Conservation (phyloP, 306 rosid genomes). For the Malus orientalis region DNA sequence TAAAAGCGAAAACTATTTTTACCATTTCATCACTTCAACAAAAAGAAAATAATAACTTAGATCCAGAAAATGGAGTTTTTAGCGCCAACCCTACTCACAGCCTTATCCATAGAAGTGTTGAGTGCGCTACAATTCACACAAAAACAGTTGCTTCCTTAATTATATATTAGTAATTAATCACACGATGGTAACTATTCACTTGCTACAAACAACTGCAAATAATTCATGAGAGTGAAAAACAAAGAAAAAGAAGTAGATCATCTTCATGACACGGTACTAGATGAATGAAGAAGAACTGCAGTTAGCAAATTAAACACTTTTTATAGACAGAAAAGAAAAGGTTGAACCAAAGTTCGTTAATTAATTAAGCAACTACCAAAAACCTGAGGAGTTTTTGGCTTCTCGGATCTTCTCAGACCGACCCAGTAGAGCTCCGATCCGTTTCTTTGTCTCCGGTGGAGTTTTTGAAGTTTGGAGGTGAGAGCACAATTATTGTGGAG, state of each 20-base stretch:
- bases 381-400: neutral
- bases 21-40: neutral
- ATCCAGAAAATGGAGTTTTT: neutral
- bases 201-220: neutral
- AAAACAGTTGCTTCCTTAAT: neutral
- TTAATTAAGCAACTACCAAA: neutral
- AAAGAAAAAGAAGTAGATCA: neutral
- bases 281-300: neutral
- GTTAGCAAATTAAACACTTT: neutral
- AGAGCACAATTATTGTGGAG: constrained; percentile 27
- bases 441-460: constrained; percentile 3
- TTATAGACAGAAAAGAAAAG: neutral
- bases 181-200: neutral
- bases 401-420: constrained; percentile 12
- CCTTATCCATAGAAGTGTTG: neutral
- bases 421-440: constrained; percentile 6
- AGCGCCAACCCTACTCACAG: neutral
- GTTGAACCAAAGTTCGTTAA: neutral
- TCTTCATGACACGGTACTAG: neutral
- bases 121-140: neutral
- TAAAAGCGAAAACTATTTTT: too few species aligned
- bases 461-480: neutral
- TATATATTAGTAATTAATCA: neutral
- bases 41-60: neutral
- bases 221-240: neutral